Base-by-base conservation (phyloP, 192 early-diverging fungal species). In the Coemansia sp. region DNA sequence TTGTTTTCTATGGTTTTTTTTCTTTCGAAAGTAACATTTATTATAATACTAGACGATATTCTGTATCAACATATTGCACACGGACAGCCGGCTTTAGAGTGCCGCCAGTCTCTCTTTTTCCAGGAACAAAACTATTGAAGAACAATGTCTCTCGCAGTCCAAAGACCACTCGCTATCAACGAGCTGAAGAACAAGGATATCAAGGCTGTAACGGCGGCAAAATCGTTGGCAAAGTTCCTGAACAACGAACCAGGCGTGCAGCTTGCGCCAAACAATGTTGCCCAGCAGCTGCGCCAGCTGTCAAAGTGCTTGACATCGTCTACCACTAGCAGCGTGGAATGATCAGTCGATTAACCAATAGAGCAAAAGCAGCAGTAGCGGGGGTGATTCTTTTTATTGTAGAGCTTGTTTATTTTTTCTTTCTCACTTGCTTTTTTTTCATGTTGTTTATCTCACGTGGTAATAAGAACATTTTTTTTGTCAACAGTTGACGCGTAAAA, bases 261-360 rank as follows among this genome's bases (percentile, higher is more conserved):
- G 67, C 62, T 69, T 0, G 79, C 79, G 37, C 63, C 70, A 53
- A 76, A 58, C 61, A 62, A 67, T 38, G 40, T 64, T 37, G 48
- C 64, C 26, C 79, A 81, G 64, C 74, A 81, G 56, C 67, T 81
- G 47, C 70, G 67, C 10, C 63, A 73, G 61, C 61, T 81, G 2
- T 54, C 52, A 32, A 32, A 32, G 52, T 9, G 9, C 23, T 9
- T 10, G 21, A 19, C 26, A 4, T 54, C 23, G 52, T 54, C 52
- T 54, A 23, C 21, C 23, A 4, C 13, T 54, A 9, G 19, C 32
- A 32, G 32, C 32, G 4, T 32, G 19, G 23, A 10, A 26, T 54
- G 21, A 50, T 19, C 49, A 8, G 7, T 18, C 18, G n/a, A 50
- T 50, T 18, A 32, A 32, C 32, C 32, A 32, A 32, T 32, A 32